Evolutionary conservation across 2,329 filamentous ascomycete species (phyloP).

Genomic region (Didymella pomorum): DNA sequence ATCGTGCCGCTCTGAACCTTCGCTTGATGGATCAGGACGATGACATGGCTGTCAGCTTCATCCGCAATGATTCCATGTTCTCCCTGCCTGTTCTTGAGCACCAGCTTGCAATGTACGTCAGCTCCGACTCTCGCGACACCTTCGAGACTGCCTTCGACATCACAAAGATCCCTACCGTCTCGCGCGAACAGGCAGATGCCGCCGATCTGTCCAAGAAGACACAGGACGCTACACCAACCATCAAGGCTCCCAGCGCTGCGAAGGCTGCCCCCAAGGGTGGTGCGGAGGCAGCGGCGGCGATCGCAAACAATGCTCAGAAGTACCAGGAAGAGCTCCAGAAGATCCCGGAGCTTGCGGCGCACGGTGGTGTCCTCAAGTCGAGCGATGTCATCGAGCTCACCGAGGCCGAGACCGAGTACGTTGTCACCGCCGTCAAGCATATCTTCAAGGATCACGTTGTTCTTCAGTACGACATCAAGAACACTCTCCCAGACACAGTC

Average conservation of each 20-base stretch:
- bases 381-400: constrained; percentile 87
- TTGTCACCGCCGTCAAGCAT: constrained; percentile 92
- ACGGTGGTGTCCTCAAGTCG: constrained; percentile 91
- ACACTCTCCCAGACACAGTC: constrained; percentile 84
- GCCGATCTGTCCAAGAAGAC: constrained; percentile 98
- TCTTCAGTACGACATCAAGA: constrained; percentile 96
- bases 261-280: constrained; percentile 74
- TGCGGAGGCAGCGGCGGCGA: constrained; percentile 77
- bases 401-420: constrained; percentile 96
- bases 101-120: constrained; percentile 97
- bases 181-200: constrained; percentile 92
- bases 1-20: constrained; percentile 91
- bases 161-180: constrained; percentile 88
- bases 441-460: constrained; percentile 98
- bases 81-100: constrained; percentile 95
- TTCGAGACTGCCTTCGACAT: constrained; percentile 91
- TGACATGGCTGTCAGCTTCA: constrained; percentile 83
- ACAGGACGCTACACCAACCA: constrained; percentile 86
- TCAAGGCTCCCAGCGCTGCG: constrained; percentile 89
- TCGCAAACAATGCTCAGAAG: constrained; percentile 82
- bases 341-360: constrained; percentile 90
- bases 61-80: constrained; percentile 97
- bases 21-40: constrained; percentile 91
- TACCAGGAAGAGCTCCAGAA: constrained; percentile 86
- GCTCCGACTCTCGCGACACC: constrained; percentile 84